A percentile compares a stretch with the other conserved stretches of the same genome.
These are phyloP conservation scores for Parastagonospora avenae DNA, from an alignment of 2,329 filamentous ascomycete genomes.

Conservation along the genomic window DNA sequence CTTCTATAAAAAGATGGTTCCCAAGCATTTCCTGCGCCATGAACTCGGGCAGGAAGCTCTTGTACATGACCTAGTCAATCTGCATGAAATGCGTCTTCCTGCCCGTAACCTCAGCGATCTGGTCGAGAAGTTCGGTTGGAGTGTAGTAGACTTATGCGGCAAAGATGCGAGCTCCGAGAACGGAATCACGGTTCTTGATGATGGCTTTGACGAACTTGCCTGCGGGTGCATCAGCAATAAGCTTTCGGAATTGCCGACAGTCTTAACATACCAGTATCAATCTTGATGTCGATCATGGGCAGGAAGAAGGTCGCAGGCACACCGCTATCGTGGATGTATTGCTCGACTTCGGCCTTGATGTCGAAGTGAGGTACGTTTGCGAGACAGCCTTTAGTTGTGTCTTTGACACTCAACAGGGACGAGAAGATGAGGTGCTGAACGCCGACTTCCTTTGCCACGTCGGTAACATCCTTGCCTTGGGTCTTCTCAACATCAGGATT, in stretches of 20 bases:
- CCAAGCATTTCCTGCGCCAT: slow-evolving; percentile 58
- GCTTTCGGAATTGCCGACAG: background rate
- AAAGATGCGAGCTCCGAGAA: slow-evolving; percentile 51
- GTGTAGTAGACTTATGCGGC: slow-evolving; percentile 46
- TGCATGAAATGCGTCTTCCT: slow-evolving; percentile 14
- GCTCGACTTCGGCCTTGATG: slow-evolving; percentile 60
- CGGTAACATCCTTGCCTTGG: slow-evolving; percentile 28
- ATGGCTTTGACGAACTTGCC: slow-evolving; percentile 35
- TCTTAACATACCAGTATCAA: slow-evolving; percentile 50
- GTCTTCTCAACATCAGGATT: slow-evolving; percentile 18
- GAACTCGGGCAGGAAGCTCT: slow-evolving; percentile 46
- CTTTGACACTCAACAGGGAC: slow-evolving; percentile 22
- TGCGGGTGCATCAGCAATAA: slow-evolving; percentile 36
- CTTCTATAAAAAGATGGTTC: slow-evolving; percentile 59
- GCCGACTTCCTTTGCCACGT: slow-evolving; percentile 19
- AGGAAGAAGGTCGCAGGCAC: slow-evolving; percentile 53
- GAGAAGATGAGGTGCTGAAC: slow-evolving; percentile 30
- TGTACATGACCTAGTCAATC: slow-evolving; percentile 45
- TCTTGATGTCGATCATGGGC: slow-evolving; percentile 54
- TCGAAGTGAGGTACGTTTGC: slow-evolving; percentile 58
- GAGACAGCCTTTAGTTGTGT: slow-evolving; percentile 39
- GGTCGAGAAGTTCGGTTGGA: slow-evolving; percentile 28
- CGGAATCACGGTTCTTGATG: slow-evolving; percentile 10
- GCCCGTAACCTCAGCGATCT: slow-evolving; percentile 43
- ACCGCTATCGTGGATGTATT: slow-evolving; percentile 56